A percentile compares a stretch with the other conserved stretches of the same genome.
These are phyloP conservation scores for Pholiota adiposa DNA, from an alignment of 1,284 basidiomycete species.

Conservation along the genomic window DNA sequence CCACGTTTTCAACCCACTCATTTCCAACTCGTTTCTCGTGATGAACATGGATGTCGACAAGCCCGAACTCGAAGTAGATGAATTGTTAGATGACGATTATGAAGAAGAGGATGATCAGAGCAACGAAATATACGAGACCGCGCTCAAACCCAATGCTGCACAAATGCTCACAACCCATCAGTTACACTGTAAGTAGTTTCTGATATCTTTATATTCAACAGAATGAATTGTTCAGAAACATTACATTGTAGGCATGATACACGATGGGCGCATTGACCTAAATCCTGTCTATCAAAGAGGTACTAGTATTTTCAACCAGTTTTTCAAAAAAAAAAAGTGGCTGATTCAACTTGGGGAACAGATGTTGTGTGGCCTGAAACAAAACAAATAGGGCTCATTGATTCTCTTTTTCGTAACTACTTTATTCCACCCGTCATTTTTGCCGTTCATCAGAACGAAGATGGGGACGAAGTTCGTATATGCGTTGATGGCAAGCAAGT, in stretches of 20 bases:
- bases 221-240: constrained; percentile 5
- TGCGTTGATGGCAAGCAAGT: constrained; percentile 81
- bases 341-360: constrained; percentile 29
- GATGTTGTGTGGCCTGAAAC: constrained; percentile 74
- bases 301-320: constrained; percentile 27
- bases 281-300: constrained; percentile 74
- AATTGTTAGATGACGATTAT: constrained; percentile 54
- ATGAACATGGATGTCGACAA: constrained; percentile 18
- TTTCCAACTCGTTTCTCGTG: background rate
- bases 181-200: constrained; percentile 61
- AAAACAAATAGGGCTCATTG: constrained; percentile 74
- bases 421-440: constrained; percentile 79
- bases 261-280: constrained; percentile 66
- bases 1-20: background rate
- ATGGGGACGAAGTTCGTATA: constrained; percentile 55
- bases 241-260: constrained; percentile 52
- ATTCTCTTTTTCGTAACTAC: constrained; percentile 76
- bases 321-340: background rate
- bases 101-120: constrained; percentile 41
- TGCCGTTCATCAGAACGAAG: constrained; percentile 55
- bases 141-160: constrained; percentile 37
- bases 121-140: constrained; percentile 45
- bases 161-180: constrained; percentile 42
- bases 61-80: constrained; percentile 47
- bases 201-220: background rate